These are phyloP conservation scores for Plantago rigida DNA, from an alignment of 305 asterid species.

Conservation along the genomic window DNA sequence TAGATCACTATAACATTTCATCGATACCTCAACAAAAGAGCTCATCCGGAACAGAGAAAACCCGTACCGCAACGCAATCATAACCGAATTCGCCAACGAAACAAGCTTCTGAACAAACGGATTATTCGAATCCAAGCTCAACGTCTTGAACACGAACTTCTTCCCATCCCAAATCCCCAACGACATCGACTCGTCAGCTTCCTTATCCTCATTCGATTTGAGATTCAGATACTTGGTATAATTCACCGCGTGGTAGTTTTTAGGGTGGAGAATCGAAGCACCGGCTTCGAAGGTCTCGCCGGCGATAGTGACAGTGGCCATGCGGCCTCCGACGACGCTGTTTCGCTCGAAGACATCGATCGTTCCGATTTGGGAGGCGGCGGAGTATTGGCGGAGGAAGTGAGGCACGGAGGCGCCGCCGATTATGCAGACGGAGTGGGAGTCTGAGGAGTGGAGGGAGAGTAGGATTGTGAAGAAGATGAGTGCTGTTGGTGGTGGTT, in stretches of 20 bases:
- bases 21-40: conserved; percentile 54
- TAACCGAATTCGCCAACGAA: conserved; percentile 47
- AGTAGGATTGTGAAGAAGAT: conserved; percentile 26
- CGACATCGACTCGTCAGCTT: conserved; percentile 38
- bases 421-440: conserved; percentile 60
- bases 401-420: conserved; percentile 92
- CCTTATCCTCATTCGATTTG: conserved; percentile 32
- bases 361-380: conserved; percentile 28
- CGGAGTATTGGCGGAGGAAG: conserved; percentile 69
- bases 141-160: conserved; percentile 57
- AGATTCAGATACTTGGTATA: conserved; percentile 49
- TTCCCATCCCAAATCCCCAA: conserved; percentile 79
- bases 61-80: conserved; percentile 56
- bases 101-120: conserved; percentile 41
- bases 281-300: conserved; percentile 91
- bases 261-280: conserved; percentile 86
- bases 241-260: conserved; percentile 62
- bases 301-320: conserved; percentile 68
- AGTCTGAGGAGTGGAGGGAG: conserved; percentile 17
- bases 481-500: conserved; percentile 13
- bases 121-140: conserved; percentile 36
- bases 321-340: conserved; percentile 69
- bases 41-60: conserved; percentile 63
- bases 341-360: conserved; percentile 62
- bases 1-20: neutral